phyloP scores from a whole-genome alignment of 2,329 filamentous ascomycete genomes.

The Pyricularia sp. region DNA sequence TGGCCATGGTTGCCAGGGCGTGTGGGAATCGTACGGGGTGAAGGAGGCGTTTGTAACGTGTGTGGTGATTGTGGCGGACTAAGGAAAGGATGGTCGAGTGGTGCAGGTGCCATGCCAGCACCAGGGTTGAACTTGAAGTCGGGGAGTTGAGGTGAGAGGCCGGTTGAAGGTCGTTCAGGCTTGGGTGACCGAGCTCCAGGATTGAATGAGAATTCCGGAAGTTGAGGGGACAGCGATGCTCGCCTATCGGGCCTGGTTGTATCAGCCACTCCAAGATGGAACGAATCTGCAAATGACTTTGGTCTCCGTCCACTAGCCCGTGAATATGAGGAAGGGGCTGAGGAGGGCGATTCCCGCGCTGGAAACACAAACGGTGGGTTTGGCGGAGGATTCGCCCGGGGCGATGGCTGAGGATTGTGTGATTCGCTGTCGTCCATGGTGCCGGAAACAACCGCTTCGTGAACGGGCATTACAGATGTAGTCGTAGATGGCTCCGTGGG shows the following conservation, averaged over 20 bases:
- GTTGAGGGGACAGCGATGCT: slow-evolving; percentile 26
- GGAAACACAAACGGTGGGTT: slow-evolving; percentile 61
- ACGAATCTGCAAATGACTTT: slow-evolving; percentile 41
- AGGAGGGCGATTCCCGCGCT: slow-evolving; percentile 33
- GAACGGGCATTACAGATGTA: slow-evolving; percentile 7
- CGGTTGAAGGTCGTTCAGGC: background rate
- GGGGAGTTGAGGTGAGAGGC: slow-evolving; percentile 1
- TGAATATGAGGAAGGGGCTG: slow-evolving; percentile 37
- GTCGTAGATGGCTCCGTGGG: slow-evolving; percentile 12
- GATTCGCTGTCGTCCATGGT: background rate
- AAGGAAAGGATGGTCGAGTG: slow-evolving; percentile 30
- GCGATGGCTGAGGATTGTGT: slow-evolving; percentile 15
- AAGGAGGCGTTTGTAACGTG: slow-evolving; percentile 12
- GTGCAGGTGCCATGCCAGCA: slow-evolving; percentile 16
- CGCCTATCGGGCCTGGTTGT: slow-evolving; percentile 19
- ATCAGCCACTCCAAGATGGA: slow-evolving; percentile 18
- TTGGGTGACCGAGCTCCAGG: slow-evolving; percentile 27
- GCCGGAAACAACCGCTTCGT: background rate
- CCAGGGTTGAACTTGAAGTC: slow-evolving; percentile 15
- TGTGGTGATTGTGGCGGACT: slow-evolving; percentile 47
- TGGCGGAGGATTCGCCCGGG: slow-evolving; percentile 33
- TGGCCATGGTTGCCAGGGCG: slow-evolving; percentile 61
- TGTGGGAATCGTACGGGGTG: slow-evolving; percentile 37
- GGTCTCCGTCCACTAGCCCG: slow-evolving; percentile 40
- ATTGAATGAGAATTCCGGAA: slow-evolving; percentile 49